Base-by-base conservation (phyloP, 495 filamentous ascomycete species). In the Aspergillus diversus region DNA sequence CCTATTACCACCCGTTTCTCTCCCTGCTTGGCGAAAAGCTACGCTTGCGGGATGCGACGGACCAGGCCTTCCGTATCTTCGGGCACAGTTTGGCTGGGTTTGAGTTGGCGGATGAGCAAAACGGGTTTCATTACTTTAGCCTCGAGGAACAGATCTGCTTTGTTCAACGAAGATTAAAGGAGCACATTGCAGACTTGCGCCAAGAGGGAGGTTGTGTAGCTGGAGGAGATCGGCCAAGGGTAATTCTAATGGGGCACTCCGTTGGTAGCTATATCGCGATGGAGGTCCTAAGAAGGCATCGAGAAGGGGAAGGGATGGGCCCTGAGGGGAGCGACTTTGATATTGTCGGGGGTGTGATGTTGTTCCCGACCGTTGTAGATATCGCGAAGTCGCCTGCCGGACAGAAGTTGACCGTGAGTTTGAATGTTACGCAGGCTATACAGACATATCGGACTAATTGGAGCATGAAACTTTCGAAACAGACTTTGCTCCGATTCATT, bases 171-270 rank as follows among this genome's bases (percentile, higher is more conserved):
- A 75, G 49, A 16, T 64, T 71, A 1, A 48, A 63, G 11, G 43
- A 2, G 4, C 46, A 63, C 49, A 63, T 63, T 16, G 31, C 8
- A 3, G 32, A 21, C 31, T 63, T 43, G 39, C 11, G 11, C 39
- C 39, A 12, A 15, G 39, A 43, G n/a, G 39, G 39, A 15, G 39
- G n/a, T 15, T 43, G 39, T 53, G 27, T 21, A 11, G 33, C 33
- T 35, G n/a, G 49, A 16, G n/a, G 51, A 43, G 32, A 43, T 21
- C 55, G 27, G 59, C 71, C 69, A 42, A 83, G 83, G 43, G 83
- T 96, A 3, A 83, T 96, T 27, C 78, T 98, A 6, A 86, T 96
- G 33, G 92, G 91, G 0, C 92, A 96, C 71, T 94, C 91, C 0
- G 90, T 96, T 3, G 92, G 92, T 27, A 76, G 85, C 0, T 96